Evolutionary conservation across 208 protist genomes (phyloP), one percentile per base, ranked within the genome.

Genomic region (Wallacemonas rigidus): DNA sequence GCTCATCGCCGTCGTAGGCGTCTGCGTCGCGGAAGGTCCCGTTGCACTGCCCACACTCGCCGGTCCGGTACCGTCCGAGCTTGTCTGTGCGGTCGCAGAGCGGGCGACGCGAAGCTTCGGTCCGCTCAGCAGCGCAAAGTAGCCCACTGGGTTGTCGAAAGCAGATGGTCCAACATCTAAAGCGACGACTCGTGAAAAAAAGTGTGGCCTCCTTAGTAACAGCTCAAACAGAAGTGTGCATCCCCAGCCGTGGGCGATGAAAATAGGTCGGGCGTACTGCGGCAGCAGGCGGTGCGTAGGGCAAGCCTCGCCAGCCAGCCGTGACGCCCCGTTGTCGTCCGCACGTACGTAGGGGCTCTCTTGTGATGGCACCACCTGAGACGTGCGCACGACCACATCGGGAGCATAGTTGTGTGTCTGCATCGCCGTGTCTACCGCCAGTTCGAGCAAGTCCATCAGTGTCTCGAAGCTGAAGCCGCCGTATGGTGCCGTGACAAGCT

Each of bases 341-440:
- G 26, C 26, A 26, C 0, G 26, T 26, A 26, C 26, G 26, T 26
- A 26, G 26, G 26, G 26, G 26, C 26, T 26, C 26, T 26, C 26
- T 26, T 26, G 26, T 26, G 26, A 26, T 26, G 26, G 11, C 4
- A 43, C 39, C 39, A 41, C 67, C 6, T 48, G 45, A 7, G 62
- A 2, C 0, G 51, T 45, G 55, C 54, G 45, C 2, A 80, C 45
- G 14, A 82, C 53, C 43, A 79, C 71, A 9, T 50, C 35, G 35
- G 79, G 78, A 53, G 76, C 85, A 53, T 89, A 87, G 57, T 90
- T 89, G 67, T 86, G 79, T 53, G 80, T 83, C 65, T 81, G 80
- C 87, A 95, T 87, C 15, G 83, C 87, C 2, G 81, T 83, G 67
- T 90, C 77, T 12, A 95, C 75, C 1, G 90, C 87, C n/a, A 91